These are phyloP conservation scores for Daldinia sp. DNA, from an alignment of 2,329 filamentous ascomycete genomes.

Conservation along the genomic window DNA sequence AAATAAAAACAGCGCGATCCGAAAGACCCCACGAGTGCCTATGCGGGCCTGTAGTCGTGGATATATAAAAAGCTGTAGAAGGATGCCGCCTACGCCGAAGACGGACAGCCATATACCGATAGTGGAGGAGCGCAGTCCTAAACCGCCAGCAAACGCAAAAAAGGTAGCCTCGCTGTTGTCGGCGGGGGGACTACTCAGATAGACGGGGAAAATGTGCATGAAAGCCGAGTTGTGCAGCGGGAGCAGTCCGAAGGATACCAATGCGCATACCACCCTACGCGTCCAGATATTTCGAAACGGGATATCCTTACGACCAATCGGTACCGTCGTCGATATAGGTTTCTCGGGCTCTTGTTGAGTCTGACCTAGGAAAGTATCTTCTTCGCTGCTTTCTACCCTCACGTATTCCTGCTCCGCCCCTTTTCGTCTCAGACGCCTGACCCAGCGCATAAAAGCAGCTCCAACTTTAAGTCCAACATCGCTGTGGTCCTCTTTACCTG, in stretches of 20 bases:
- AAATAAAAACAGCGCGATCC: constrained; percentile 68
- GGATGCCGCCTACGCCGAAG: constrained; percentile 70
- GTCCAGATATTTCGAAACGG: constrained; percentile 49
- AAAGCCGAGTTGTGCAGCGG: constrained; percentile 74
- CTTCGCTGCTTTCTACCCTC: constrained; percentile 36
- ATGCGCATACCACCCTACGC: constrained; percentile 51
- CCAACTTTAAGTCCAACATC: constrained; percentile 43
- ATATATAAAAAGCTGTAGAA: constrained; percentile 72
- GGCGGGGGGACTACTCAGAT: constrained; percentile 68
- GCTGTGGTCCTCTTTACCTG: constrained; percentile 47
- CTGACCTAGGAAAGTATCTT: constrained; percentile 38
- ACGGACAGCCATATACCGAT: constrained; percentile 63
- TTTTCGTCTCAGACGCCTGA: constrained; percentile 28
- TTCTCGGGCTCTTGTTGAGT: constrained; percentile 36
- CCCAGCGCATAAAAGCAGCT: constrained; percentile 31
- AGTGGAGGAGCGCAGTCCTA: constrained; percentile 60
- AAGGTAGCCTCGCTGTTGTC: constrained; percentile 54
- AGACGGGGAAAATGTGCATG: constrained; percentile 72
- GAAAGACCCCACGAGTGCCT: constrained; percentile 71
- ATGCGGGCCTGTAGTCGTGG: constrained; percentile 67
- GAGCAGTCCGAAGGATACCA: constrained; percentile 60
- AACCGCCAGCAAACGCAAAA: constrained; percentile 68
- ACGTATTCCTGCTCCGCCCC: constrained; percentile 32
- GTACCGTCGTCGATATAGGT: background rate
- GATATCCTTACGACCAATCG: constrained; percentile 18